Percentiles rank a stretch among this genome's conserved stretches.
These are phyloP conservation scores for Moesziomyces parantarcticus DNA, from an alignment of 1,284 basidiomycete species.

Conservation along the genomic window DNA sequence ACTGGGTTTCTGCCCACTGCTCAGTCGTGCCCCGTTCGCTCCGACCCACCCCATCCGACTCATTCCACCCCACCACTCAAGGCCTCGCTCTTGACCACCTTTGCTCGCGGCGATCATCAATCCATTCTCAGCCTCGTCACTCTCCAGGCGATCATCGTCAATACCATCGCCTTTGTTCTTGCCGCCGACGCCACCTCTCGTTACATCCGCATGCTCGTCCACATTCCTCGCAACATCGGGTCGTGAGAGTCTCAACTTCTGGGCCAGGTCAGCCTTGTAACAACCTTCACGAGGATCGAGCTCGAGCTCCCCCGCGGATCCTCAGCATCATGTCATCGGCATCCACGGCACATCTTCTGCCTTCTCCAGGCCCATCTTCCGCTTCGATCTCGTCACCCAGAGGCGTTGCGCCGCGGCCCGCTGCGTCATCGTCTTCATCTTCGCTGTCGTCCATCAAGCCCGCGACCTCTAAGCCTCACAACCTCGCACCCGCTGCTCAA, in stretches of 20 bases:
- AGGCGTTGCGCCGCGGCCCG: conserved; percentile 15
- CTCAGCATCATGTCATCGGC: conserved; percentile 22
- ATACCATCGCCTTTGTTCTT: background rate
- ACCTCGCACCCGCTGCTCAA: conserved; percentile 5
- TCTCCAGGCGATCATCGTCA: no score
- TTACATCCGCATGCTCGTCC: background rate
- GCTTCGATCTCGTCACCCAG: conserved; percentile 18
- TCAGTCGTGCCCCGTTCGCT: no score
- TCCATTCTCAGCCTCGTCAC: no score
- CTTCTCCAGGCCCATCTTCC: conserved; percentile 15
- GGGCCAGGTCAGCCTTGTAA: background rate
- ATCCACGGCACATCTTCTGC: conserved; percentile 27
- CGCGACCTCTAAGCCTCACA: conserved; percentile 2
- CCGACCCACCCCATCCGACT: no score
- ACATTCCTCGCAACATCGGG: background rate
- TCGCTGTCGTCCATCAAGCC: conserved; percentile 5
- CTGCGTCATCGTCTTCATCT: conserved; percentile 10
- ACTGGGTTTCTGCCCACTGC: no score
- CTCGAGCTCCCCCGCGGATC: no score
- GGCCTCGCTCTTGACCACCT: no score
- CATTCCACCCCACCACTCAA: no score
- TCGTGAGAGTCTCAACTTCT: background rate
- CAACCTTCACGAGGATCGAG: background rate
- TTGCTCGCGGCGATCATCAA: no score
- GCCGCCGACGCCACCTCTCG: background rate